A percentile compares a stretch with the other conserved stretches of the same genome.
Conservation (phyloP, 148 eudicot species). For the Pouteria glomerata region DNA sequence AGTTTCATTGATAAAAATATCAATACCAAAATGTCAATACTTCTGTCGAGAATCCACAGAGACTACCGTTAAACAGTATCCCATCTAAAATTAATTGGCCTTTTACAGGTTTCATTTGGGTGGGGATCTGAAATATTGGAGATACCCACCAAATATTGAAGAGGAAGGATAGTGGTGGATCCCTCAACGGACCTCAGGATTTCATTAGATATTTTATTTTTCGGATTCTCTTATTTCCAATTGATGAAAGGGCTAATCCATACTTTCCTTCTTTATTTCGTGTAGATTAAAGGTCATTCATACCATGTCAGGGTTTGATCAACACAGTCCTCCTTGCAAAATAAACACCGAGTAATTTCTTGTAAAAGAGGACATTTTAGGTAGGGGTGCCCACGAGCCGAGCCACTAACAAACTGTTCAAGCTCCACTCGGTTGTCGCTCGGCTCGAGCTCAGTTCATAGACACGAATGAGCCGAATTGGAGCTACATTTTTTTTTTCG, state of each 20-base stretch:
- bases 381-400: too few relatives aligned
- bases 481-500: too few relatives aligned
- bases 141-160: not conserved
- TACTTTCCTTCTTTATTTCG: not conserved
- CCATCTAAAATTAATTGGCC: not conserved
- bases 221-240: not conserved
- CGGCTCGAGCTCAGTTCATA: too few relatives aligned
- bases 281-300: not conserved
- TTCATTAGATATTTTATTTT: not conserved
- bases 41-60: not conserved
- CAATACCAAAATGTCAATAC: not conserved
- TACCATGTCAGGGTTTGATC: not conserved
- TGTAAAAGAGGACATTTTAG: not conserved
- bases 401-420: too few relatives aligned
- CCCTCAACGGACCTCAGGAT: not conserved
- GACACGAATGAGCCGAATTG: too few relatives aligned
- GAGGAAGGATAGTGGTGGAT: not conserved
- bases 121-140: not conserved
- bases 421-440: too few relatives aligned
- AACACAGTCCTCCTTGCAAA: not conserved
- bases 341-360: not conserved
- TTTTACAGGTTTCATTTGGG: not conserved
- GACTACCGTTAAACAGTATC: not conserved
- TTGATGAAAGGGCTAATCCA: not conserved
- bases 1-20: not conserved